A percentile compares a stretch with the other conserved stretches of the same genome.
Conservation (phyloP, 2,329 filamentous ascomycete species). For the Orbilia quercus region DNA sequence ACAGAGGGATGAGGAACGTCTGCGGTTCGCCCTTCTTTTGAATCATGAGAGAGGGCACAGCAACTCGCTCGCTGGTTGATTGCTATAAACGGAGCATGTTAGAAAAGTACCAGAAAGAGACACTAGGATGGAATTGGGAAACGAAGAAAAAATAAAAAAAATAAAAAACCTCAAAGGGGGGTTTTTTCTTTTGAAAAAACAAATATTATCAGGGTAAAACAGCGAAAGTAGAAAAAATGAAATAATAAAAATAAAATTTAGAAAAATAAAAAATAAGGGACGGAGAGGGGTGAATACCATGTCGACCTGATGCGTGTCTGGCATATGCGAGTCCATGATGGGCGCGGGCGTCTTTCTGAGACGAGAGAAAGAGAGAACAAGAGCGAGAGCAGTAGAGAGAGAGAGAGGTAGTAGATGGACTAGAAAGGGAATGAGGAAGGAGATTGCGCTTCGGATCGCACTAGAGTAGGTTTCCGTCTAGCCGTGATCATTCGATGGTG, state of each 20-base stretch:
- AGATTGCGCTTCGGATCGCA: constrained; percentile 97
- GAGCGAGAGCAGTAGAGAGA: too few relatives aligned
- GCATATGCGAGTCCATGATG: constrained; percentile 50
- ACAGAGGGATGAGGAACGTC: constrained; percentile 54
- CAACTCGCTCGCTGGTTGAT: constrained; percentile 35
- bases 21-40: constrained; percentile 57
- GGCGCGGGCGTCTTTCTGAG: constrained; percentile 14
- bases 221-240: too few relatives aligned
- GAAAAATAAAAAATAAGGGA: constrained; percentile 7
- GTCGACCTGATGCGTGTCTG: constrained; percentile 50
- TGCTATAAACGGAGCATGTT: constrained; percentile 33
- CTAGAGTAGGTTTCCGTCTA: constrained; percentile 62
- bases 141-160: constrained; percentile 24
- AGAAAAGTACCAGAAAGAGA: background rate
- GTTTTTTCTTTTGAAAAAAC: too few relatives aligned
- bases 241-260: background rate
- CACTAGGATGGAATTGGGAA: constrained; percentile 13
- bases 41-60: constrained; percentile 48
- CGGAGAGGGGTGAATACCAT: constrained; percentile 30
- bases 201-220: too few relatives aligned
- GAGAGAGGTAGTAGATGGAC: constrained; percentile 8
- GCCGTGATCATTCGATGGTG: constrained; percentile 56
- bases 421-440: constrained; percentile 78
- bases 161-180: constrained; percentile 21
- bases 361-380: too few relatives aligned